Evolutionary conservation across 2,329 filamentous ascomycete species (phyloP).

Genomic region (Cercospora citrullina): DNA sequence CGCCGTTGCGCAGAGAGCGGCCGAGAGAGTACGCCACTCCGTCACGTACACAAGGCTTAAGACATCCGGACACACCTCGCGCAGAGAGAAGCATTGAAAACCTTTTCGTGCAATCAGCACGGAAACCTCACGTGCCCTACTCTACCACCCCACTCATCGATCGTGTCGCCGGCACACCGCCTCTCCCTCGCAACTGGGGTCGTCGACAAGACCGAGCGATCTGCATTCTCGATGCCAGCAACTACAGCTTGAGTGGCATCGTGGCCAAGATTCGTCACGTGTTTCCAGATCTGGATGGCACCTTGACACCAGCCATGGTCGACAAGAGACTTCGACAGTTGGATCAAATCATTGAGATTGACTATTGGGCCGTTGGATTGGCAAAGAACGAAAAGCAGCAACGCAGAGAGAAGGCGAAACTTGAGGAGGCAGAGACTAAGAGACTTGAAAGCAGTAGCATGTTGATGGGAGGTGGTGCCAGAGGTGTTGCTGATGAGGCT

Average conservation of each 20-base stretch:
- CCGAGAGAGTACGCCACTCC: slow-evolving; percentile 17
- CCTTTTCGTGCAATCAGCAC: neutral
- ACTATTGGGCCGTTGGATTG: slow-evolving; percentile 32
- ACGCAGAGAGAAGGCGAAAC: slow-evolving; percentile 11
- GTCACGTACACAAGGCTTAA: slow-evolving; percentile 4
- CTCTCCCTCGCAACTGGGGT: slow-evolving; percentile 36
- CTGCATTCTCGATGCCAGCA: slow-evolving; percentile 38
- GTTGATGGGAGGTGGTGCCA: neutral
- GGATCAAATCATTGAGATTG: slow-evolving; percentile 38
- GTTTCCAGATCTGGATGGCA: slow-evolving; percentile 34
- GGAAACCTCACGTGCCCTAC: slow-evolving; percentile 6
- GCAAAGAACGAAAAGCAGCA: slow-evolving; percentile 18
- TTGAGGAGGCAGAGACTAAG: neutral
- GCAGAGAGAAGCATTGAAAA: neutral
- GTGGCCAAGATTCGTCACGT: slow-evolving; percentile 35
- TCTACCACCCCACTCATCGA: slow-evolving; percentile 26
- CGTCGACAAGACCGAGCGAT: slow-evolving; percentile 38
- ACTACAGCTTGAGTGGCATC: slow-evolving; percentile 34
- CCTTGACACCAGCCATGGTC: slow-evolving; percentile 37
- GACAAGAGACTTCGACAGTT: slow-evolving; percentile 40
- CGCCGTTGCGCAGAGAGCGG: slow-evolving; percentile 8
- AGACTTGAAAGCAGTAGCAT: slow-evolving; percentile 7
- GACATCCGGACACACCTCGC: neutral
- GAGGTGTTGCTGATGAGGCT: neutral
- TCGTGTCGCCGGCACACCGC: slow-evolving; percentile 32